phyloP scores from a whole-genome alignment of 768 basidiomycete genomes.

The Dentipellis fragilis region DNA sequence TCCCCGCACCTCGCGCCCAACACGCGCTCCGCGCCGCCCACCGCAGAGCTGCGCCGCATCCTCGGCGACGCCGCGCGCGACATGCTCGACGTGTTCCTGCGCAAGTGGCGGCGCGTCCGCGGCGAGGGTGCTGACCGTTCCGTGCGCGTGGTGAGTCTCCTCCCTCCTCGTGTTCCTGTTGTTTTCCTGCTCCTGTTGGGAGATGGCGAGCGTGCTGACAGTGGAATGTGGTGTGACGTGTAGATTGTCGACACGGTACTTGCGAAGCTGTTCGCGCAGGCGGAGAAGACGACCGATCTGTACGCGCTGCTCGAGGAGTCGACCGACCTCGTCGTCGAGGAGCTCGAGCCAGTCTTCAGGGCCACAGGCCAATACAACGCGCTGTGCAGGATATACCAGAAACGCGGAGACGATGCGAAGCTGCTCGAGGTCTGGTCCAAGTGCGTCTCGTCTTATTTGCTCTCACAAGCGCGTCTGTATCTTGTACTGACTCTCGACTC shows the following conservation, averaged over 20 bases:
- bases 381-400: slow-evolving; percentile 50
- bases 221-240: background rate
- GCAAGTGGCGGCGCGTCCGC: slow-evolving; percentile 44
- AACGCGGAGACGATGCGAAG: slow-evolving; percentile 46
- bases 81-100: slow-evolving; percentile 66
- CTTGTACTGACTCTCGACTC: background rate
- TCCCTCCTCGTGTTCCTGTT: background rate
- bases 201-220: background rate
- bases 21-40: slow-evolving; percentile 57
- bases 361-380: slow-evolving; percentile 45
- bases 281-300: slow-evolving; percentile 53
- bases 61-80: slow-evolving; percentile 56
- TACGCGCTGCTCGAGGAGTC: slow-evolving; percentile 48
- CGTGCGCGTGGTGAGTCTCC: slow-evolving; percentile 14
- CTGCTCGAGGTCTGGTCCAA: slow-evolving; percentile 60
- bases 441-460: slow-evolving; percentile 26
- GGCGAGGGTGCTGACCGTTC: slow-evolving; percentile 22
- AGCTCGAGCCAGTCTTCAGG: slow-evolving; percentile 52
- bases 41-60: slow-evolving; percentile 56
- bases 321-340: slow-evolving; percentile 39
- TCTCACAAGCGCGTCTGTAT: background rate
- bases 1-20: slow-evolving; percentile 74
- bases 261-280: slow-evolving; percentile 59
- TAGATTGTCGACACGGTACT: slow-evolving; percentile 79
- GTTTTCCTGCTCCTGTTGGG: background rate